These are phyloP conservation scores for Porphyrellus cyaneotinctus DNA, from an alignment of 768 basidiomycete species.

Conservation along the genomic window DNA sequence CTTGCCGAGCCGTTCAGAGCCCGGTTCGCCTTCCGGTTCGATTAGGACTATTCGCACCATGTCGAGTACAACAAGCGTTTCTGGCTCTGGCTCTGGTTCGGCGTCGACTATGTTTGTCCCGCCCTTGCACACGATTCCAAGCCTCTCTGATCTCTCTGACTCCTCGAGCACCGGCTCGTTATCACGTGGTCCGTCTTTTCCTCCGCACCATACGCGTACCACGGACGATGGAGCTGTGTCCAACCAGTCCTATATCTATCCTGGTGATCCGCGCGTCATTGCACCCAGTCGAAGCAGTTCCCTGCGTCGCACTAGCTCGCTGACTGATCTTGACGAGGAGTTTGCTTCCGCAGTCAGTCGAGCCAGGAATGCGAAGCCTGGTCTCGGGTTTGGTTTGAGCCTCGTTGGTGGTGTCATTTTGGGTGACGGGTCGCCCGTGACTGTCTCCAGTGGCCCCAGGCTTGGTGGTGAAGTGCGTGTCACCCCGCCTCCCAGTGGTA, in stretches of 20 bases:
- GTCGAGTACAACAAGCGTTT: conserved; percentile 38
- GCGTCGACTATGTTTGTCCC: conserved; percentile 76
- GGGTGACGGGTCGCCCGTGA: conserved; percentile 63
- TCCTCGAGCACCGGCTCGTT: conserved; percentile 37
- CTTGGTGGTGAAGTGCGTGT: conserved; percentile 40
- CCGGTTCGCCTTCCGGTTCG: conserved; percentile 49
- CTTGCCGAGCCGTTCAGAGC: conserved; percentile 42
- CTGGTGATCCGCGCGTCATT: conserved; percentile 70
- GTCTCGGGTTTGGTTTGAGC: conserved; percentile 44
- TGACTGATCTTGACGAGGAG: conserved; percentile 70
- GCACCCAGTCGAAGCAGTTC: conserved; percentile 60
- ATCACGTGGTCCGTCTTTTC: conserved; percentile 44
- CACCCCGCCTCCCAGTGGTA: conserved; percentile 43
- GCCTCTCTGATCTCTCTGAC: conserved; percentile 61
- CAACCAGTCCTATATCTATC: conserved; percentile 63
- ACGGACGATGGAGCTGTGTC: conserved; percentile 72
- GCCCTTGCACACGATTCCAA: conserved; percentile 64
- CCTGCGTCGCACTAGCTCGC: conserved; percentile 62
- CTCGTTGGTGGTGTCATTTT: conserved; percentile 38
- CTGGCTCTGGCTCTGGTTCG: conserved; percentile 47
- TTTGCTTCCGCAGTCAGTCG: conserved; percentile 43
- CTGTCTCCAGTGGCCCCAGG: conserved; percentile 61
- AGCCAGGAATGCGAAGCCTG: conserved; percentile 38
- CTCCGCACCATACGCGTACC: conserved; percentile 60
- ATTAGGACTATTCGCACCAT: conserved; percentile 68